Base-by-base conservation (phyloP, 441 rosid species). In the Cnidoscolus chayamansa region DNA sequence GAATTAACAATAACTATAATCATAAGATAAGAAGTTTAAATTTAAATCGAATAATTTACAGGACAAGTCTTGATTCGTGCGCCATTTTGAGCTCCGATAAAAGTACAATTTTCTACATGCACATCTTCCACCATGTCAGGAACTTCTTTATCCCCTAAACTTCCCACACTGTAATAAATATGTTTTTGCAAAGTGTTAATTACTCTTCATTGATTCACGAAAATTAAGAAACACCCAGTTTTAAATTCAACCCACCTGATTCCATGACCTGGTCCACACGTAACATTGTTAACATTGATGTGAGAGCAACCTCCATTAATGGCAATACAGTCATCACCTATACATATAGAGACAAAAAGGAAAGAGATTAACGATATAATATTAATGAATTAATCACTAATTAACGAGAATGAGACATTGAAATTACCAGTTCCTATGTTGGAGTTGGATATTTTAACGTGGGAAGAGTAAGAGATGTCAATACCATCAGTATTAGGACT, bases 401-500 rank as follows among this genome's bases (percentile, higher is more conserved):
- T 25, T 25, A 25, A 25, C 25, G 25, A 25, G 25, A 25, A 25
- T 25, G 25, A 25, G 25, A 25, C 25, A 9, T 17, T 6, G 2
- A 64, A 8, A n/a, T 65, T 65, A 84, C 87, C 85, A 7, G 83
- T 80, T 73, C 68, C 76, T 3, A 85, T 87, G 19, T 7, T 2
- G 4, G 80, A 72, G 59, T 81, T 31, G 0, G 1, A 37, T 4
- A 84, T 68, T 7, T 66, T 10, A 16, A 87, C 45, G 10, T 79
- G 20, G 45, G 35, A 73, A 0, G 85, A 76, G 10, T 0, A 0
- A 0, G 79, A 2, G 11, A 85, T 67, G 60, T 78, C 79, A 58
- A 85, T 78, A 9, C 88, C 91, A 72, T 84, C 87, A 1, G 89
- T 85, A 68, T 87, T 87, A 1, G 84, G 84, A 64, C 87, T 85